phyloP scores from a whole-genome alignment of 768 basidiomycete species.

The Kwoniella dendrophila region DNA sequence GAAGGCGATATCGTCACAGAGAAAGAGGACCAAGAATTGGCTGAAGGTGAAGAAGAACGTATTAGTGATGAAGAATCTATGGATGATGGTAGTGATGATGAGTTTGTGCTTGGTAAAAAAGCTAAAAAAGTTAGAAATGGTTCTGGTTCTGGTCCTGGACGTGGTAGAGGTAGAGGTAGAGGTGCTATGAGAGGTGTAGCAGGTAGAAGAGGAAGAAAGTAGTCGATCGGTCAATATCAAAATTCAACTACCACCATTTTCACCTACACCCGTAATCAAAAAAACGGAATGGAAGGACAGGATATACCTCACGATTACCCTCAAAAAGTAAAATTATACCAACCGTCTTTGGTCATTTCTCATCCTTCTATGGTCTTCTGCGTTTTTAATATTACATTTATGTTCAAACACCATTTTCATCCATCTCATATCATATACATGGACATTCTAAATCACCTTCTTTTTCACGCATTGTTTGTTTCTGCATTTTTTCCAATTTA shows the following conservation, averaged over 20 bases:
- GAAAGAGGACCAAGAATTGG: background rate
- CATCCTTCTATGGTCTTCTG: too few species aligned
- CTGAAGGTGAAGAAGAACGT: conserved; percentile 2
- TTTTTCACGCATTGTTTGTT: too few species aligned
- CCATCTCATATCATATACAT: too few species aligned
- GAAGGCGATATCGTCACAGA: background rate
- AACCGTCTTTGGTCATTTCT: too few species aligned
- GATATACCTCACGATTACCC: too few species aligned
- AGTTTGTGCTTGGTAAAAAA: conserved; percentile 9
- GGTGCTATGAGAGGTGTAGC: conserved; percentile 1
- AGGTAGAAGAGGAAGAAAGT: conserved; percentile 13
- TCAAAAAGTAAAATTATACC: too few species aligned
- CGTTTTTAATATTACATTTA: too few species aligned
- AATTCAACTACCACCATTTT: background rate
- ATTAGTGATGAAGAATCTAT: conserved; percentile 5
- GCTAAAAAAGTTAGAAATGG: conserved; percentile 5
- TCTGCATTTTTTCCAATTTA: too few species aligned
- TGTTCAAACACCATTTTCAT: too few species aligned
- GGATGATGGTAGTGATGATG: conserved; percentile 13
- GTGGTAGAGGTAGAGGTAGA: conserved; percentile 10
- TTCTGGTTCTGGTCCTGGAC: conserved; percentile 2
- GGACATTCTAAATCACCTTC: too few species aligned
- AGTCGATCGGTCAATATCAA: background rate
- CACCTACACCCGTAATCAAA: too few species aligned
- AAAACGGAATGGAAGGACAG: too few species aligned